Conservation (phyloP, 2,329 filamentous ascomycete species). For the Ophiostoma quercus region DNA sequence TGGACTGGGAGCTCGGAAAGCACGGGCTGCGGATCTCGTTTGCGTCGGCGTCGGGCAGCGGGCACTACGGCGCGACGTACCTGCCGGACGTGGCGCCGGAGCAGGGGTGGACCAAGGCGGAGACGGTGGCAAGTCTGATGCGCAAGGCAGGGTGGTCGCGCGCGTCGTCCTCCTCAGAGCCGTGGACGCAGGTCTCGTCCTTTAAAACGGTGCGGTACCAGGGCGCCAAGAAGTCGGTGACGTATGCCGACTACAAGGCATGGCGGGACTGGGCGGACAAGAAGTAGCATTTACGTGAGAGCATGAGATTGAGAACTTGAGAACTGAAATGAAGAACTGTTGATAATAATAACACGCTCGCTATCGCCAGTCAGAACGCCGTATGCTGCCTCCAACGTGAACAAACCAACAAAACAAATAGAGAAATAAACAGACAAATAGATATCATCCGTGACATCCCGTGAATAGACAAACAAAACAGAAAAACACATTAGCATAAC, state of each 20-base stretch:
- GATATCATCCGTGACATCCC: not conserved
- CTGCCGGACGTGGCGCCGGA: conserved; percentile 86
- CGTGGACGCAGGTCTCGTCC: conserved; percentile 54
- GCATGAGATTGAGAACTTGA: not conserved
- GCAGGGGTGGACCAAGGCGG: conserved; percentile 92
- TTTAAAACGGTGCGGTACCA: conserved; percentile 79
- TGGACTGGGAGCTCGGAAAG: conserved; percentile 81
- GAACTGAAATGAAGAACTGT: not conserved
- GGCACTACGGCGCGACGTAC: conserved; percentile 74
- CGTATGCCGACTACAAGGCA: conserved; percentile 67
- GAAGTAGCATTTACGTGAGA: not conserved
- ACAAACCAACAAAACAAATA: not conserved
- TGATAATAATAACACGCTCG: not conserved
- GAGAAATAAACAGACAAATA: not conserved
- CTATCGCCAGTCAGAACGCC: not conserved
- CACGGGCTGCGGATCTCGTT: conserved; percentile 89
- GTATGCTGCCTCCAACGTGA: not conserved
- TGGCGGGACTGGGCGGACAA: conserved; percentile 65
- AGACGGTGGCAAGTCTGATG: conserved; percentile 85
- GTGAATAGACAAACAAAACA: not conserved
- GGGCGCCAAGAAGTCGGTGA: conserved; percentile 68
- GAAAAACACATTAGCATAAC: not conserved
- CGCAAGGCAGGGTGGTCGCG: conserved; percentile 87
- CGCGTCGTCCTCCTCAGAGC: conserved; percentile 58
- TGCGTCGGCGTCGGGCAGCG: conserved; percentile 52